Percentiles rank a stretch among this genome's conserved stretches.
phyloP scores from a whole-genome alignment of 2,329 filamentous ascomycete genomes.

The Xylariales sp. region DNA sequence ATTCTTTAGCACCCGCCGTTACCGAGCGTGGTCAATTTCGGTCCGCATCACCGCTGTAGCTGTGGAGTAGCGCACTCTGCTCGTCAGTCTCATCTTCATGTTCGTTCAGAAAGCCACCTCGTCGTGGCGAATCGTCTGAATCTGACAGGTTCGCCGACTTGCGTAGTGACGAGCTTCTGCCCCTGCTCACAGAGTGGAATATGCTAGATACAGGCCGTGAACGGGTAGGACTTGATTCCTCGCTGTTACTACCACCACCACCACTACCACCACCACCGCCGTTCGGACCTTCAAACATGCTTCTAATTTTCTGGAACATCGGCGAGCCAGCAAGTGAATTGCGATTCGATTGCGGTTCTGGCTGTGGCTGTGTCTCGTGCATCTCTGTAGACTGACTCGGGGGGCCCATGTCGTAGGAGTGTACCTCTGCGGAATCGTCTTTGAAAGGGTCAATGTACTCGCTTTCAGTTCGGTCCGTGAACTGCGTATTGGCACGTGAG shows the following conservation, averaged over 20 bases:
- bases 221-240: constrained; percentile 15
- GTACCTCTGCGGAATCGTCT: constrained; percentile 13
- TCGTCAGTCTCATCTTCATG: constrained; percentile 20
- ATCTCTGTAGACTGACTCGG: neutral
- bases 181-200: constrained; percentile 12
- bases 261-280: no score
- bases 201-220: constrained; percentile 21
- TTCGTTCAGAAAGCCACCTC: constrained; percentile 10
- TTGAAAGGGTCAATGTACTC: constrained; percentile 23
- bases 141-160: constrained; percentile 4
- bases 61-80: constrained; percentile 25
- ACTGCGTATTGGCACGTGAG: constrained; percentile 18
- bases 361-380: constrained; percentile 6
- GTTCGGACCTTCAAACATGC: constrained; percentile 38
- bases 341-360: constrained; percentile 6
- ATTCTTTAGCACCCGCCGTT: constrained; percentile 13
- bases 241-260: neutral
- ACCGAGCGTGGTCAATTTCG: constrained; percentile 36
- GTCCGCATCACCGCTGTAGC: constrained; percentile 12
- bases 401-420: constrained; percentile 1
- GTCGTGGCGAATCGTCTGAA: neutral
- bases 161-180: constrained; percentile 13
- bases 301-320: constrained; percentile 36
- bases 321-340: constrained; percentile 16
- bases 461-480: constrained; percentile 13